These are phyloP conservation scores for Plasmodium gaboni DNA, from an alignment of 169 alveolate species.

Conservation along the genomic window DNA sequence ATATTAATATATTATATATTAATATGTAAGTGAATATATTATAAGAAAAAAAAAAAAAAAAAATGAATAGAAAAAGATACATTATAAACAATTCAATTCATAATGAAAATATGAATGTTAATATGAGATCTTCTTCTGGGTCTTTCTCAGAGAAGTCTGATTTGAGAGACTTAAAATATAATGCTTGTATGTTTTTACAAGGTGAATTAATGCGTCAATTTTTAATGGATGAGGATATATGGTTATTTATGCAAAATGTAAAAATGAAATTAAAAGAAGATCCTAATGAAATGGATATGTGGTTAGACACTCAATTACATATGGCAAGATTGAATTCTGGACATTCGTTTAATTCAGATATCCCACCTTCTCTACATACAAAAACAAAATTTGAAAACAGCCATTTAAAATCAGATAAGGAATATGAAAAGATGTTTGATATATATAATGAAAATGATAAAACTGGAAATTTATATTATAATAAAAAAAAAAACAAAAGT, in stretches of 20 bases:
- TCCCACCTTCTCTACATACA: conserved; percentile 56
- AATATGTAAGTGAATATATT: background rate
- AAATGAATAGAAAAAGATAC: conserved; percentile 16
- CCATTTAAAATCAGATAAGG: conserved; percentile 7
- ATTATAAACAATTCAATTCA: background rate
- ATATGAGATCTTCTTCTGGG: background rate
- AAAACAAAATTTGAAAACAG: conserved; percentile 32
- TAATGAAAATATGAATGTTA: conserved; percentile 23
- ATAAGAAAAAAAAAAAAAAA: conserved; percentile 3
- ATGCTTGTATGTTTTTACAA: conserved; percentile 48
- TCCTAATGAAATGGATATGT: conserved; percentile 36
- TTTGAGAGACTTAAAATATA: conserved; percentile 21
- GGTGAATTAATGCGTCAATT: conserved; percentile 71
- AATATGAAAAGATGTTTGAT: conserved; percentile 4
- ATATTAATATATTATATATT: background rate
- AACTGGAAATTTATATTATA: no score
- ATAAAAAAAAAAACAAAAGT: no score
- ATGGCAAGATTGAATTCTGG: conserved; percentile 30
- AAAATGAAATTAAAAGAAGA: conserved; percentile 65
- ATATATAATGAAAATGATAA: no score
- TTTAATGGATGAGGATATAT: conserved; percentile 69
- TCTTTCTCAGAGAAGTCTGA: conserved; percentile 19
- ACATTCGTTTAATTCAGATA: conserved; percentile 23
- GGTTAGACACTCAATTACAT: conserved; percentile 63
- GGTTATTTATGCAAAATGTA: conserved; percentile 72